These are phyloP conservation scores for button mushroom (Agaricus bisporus) DNA, from an alignment of 768 basidiomycete species.

Conservation along the genomic window DNA sequence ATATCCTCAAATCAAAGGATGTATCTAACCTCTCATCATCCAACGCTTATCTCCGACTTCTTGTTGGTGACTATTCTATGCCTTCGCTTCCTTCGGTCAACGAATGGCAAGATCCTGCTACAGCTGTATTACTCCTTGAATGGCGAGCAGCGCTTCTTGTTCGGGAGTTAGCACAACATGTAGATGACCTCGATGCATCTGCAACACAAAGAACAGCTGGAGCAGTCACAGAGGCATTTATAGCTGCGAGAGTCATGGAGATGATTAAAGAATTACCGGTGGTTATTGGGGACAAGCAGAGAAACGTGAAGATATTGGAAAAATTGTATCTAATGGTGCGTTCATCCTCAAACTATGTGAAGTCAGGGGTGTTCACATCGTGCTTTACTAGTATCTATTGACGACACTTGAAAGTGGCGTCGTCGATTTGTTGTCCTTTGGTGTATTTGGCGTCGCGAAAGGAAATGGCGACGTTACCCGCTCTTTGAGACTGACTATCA, in stretches of 20 bases:
- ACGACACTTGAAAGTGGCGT: conserved; percentile 49
- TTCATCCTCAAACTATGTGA: background rate
- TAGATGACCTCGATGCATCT: conserved; percentile 42
- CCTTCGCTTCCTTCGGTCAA: conserved; percentile 15
- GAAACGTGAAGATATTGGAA: conserved; percentile 19
- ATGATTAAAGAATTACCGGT: conserved; percentile 32
- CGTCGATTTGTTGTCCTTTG: conserved; percentile 54
- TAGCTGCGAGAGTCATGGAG: conserved; percentile 48
- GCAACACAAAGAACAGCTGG: conserved; percentile 52
- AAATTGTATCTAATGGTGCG: conserved; percentile 42
- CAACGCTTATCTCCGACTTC: conserved; percentile 49
- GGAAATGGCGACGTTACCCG: conserved; percentile 35
- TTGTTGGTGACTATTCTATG: conserved; percentile 20
- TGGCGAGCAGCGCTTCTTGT: conserved; percentile 62
- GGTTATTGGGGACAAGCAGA: conserved; percentile 18
- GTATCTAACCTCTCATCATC: conserved; percentile 39
- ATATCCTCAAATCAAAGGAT: conserved; percentile 22
- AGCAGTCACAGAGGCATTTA: conserved; percentile 65
- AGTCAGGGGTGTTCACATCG: background rate
- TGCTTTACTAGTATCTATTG: conserved; percentile 48
- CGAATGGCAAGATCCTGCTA: conserved; percentile 30
- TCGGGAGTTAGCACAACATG: conserved; percentile 32
- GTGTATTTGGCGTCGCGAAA: conserved; percentile 26
- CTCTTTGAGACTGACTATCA: conserved; percentile 43
- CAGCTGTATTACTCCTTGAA: conserved; percentile 47